phyloP scores from a whole-genome alignment of 148 eudicot genomes.

The Heliamphora exappendiculata region DNA sequence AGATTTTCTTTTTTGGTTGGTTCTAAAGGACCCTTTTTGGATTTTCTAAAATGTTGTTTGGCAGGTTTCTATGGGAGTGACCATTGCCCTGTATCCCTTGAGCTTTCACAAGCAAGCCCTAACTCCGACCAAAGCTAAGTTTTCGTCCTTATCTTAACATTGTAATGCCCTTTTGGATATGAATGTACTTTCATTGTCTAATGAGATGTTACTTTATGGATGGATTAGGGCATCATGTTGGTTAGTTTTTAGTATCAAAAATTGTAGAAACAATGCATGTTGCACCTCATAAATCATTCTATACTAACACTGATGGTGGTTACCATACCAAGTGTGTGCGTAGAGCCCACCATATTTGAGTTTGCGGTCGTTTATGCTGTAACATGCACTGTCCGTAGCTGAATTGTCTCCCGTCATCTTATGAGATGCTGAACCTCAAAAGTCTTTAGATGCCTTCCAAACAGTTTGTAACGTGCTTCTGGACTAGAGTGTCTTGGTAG shows the following conservation, averaged over 20 bases:
- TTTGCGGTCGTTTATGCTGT: too few relatives aligned
- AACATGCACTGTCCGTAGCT: too few relatives aligned
- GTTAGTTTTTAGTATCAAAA: neutral
- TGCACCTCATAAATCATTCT: too few relatives aligned
- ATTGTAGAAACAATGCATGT: neutral
- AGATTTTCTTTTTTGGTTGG: neutral
- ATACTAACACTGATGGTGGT: too few relatives aligned
- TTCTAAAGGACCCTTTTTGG: neutral
- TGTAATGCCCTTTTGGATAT: neutral
- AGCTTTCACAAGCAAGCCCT: conserved; percentile 42
- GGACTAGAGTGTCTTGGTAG: neutral
- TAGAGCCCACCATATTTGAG: too few relatives aligned
- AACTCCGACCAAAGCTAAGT: conserved; percentile 18
- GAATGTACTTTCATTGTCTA: neutral
- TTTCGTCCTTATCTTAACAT: neutral
- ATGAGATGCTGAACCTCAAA: neutral
- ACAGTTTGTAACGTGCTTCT: neutral
- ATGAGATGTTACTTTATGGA: neutral
- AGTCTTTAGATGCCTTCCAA: neutral
- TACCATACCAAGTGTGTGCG: too few relatives aligned
- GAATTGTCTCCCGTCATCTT: neutral
- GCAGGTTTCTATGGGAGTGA: conserved; percentile 95
- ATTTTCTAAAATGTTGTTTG: neutral
- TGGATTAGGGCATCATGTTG: neutral
- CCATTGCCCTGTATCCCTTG: conserved; percentile 88